These are phyloP conservation scores for Pelargonium nanum DNA, from an alignment of 345 rosid species.

Conservation along the genomic window DNA sequence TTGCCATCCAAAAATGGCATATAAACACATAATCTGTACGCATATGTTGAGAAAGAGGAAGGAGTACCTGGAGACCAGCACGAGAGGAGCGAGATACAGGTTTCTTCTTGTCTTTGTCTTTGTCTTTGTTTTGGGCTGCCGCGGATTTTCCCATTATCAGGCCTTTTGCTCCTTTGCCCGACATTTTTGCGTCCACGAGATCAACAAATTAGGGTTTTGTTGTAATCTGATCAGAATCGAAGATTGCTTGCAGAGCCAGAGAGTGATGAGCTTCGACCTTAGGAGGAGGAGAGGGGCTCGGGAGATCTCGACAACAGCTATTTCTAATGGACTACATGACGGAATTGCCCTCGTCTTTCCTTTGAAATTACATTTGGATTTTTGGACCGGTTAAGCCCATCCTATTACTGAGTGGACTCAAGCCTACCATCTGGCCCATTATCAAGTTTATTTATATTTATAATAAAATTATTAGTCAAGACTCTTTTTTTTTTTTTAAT, in stretches of 20 bases:
- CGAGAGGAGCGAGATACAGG: conserved; percentile 72
- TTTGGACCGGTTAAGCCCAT: not conserved
- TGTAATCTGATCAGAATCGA: not conserved
- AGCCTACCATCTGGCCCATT: no score
- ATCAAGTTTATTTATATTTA: no score
- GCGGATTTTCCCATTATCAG: conserved; percentile 59
- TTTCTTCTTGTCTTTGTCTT: conserved; percentile 70
- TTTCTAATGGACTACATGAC: not conserved
- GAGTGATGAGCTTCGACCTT: not conserved
- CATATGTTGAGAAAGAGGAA: not conserved
- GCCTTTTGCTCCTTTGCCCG: conserved; percentile 82
- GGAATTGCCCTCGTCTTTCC: conserved; percentile 1
- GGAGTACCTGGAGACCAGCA: conserved; percentile 61
- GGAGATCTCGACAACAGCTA: not conserved
- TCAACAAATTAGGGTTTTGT: not conserved
- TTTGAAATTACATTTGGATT: not conserved
- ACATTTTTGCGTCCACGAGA: conserved; percentile 36
- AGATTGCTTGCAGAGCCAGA: not conserved
- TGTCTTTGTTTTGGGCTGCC: conserved; percentile 15
- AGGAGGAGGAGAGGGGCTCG: not conserved
- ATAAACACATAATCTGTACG: not conserved
- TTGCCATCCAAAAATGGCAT: not conserved
- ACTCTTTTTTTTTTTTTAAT: no score
- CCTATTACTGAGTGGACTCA: no score
- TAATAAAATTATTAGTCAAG: no score